Conservation (phyloP, 495 filamentous ascomycete species). For the Xylaria flabelliformis region DNA sequence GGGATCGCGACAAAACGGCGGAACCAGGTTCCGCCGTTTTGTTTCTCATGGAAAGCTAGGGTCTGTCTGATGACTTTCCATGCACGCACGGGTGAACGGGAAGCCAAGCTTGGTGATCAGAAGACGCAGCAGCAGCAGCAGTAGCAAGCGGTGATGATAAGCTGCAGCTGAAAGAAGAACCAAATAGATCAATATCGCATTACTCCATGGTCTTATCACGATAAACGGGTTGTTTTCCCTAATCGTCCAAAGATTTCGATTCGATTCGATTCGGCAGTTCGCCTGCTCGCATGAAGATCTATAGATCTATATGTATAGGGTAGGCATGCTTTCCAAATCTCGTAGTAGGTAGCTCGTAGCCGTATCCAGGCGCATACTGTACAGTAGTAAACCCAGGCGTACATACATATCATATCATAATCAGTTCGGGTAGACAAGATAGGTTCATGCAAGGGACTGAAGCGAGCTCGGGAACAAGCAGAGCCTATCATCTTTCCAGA, state of each 20-base stretch:
- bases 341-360: not conserved
- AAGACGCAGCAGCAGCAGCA: not conserved
- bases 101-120: not conserved
- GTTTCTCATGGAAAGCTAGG: not conserved
- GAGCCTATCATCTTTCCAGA: not conserved
- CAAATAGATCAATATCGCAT: not conserved
- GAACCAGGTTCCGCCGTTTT: constrained; percentile 1
- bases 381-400: too few relatives aligned
- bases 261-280: not conserved
- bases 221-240: not conserved
- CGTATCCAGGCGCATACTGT: too few relatives aligned
- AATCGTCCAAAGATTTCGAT: not conserved
- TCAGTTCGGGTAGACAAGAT: not conserved
- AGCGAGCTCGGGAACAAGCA: not conserved
- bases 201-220: constrained; percentile 9
- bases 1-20: constrained; percentile 5
- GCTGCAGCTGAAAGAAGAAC: constrained; percentile 8
- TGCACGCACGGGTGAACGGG: not conserved
- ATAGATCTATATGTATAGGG: not conserved
- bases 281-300: not conserved
- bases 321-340: constrained; percentile 14
- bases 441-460: constrained; percentile 14
- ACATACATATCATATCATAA: too few relatives aligned
- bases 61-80: constrained; percentile 6
- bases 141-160: not conserved